Base-by-base conservation (phyloP, 192 early-diverging fungal species). In the Backusella liffmaniae region DNA sequence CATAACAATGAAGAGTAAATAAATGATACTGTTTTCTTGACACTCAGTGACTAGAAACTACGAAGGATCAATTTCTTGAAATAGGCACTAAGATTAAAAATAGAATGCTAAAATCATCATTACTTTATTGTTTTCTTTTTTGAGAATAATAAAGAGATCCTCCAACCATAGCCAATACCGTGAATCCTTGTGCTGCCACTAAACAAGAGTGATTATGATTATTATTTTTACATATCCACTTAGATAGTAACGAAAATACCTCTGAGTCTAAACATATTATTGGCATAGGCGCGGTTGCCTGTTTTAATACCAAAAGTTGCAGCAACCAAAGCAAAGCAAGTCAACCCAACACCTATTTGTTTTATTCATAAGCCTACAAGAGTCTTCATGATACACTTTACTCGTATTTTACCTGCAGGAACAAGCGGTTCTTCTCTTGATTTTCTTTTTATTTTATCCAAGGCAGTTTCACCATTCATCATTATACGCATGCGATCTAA, bases 1-100 rank as follows among this genome's bases (percentile, higher is more conserved):
- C 46, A 66, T 32, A 37, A 70, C 96, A 96, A 72, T 53, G 44
- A 72, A 32, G 13, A 53, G 51, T 67, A 34, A 37, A 67, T 18
- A 67, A 36, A 67, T 39, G 37, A 3, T 0, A 39, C 3, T 12
- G 8, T 39, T 39, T 39, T 39, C 37, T 39, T 39, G 37, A 12
- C 3, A 2, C 32, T 32, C 3, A 32, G 32, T 32, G 2, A 32
- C 32, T 32, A 32, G 37, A 39, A 39, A 39, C 37, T 32, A 32
- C 3, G 32, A 32, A 39, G 37, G 37, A 39, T 39, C 37, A 39
- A 39, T 39, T 39, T 12, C 37, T 39, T 39, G 37, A 39, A 39
- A 39, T 39, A 39, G 37, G 10, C 37, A 39, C 37, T 1, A 39
- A 39, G 2, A 10, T 8, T 39, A 10, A 39, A 39, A 39, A 39